These are phyloP conservation scores for Helotiales sp. DNA, from an alignment of 2,329 filamentous ascomycete genomes.

Conservation along the genomic window DNA sequence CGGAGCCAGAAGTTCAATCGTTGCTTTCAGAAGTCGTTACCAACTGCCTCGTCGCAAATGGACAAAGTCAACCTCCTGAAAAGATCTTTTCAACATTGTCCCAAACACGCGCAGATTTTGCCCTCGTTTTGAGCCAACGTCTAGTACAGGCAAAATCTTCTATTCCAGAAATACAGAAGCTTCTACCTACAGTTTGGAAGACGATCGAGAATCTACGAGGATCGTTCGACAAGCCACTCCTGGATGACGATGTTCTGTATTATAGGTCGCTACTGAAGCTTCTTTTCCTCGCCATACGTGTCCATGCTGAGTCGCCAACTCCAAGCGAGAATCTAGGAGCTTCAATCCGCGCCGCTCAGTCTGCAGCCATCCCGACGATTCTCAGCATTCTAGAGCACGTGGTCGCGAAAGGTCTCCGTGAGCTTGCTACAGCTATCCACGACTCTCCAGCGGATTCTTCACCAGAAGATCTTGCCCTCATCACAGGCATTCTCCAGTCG, in stretches of 20 bases:
- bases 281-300: conserved; percentile 80
- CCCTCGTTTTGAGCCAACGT: conserved; percentile 80
- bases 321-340: conserved; percentile 28
- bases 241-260: conserved; percentile 65
- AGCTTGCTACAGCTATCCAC: conserved; percentile 81
- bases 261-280: conserved; percentile 85
- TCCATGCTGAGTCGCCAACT: conserved; percentile 51
- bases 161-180: conserved; percentile 55
- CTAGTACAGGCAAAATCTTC: conserved; percentile 64
- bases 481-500: conserved; percentile 87
- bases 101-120: conserved; percentile 77
- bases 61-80: conserved; percentile 72
- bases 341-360: conserved; percentile 32
- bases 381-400: conserved; percentile 80
- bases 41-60: conserved; percentile 80
- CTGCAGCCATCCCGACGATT: conserved; percentile 44
- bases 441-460: conserved; percentile 67
- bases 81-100: conserved; percentile 81
- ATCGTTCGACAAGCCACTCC: conserved; percentile 64
- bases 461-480: conserved; percentile 82
- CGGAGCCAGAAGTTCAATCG: conserved; percentile 35
- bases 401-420: conserved; percentile 81
- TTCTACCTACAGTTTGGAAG: conserved; percentile 65
- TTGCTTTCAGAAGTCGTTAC: conserved; percentile 67
- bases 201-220: conserved; percentile 58